These are phyloP conservation scores for Monosporozyma solicola DNA, from an alignment of 805 yeast genomes.

Conservation along the genomic window DNA sequence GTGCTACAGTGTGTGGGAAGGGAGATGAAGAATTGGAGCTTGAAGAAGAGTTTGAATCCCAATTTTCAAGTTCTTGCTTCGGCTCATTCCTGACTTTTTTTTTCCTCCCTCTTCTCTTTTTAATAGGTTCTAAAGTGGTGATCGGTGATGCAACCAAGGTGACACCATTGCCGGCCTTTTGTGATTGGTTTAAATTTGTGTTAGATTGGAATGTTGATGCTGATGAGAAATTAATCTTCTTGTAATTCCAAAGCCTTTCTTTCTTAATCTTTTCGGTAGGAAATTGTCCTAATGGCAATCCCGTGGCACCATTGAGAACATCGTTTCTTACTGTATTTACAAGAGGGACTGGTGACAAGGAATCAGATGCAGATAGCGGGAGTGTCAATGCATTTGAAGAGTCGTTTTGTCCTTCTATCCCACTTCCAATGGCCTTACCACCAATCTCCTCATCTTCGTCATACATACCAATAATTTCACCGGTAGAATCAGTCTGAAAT, in stretches of 20 bases:
- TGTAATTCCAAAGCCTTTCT: constrained; percentile 45
- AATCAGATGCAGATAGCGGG: background rate
- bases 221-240: constrained; percentile 14
- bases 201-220: background rate
- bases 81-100: background rate
- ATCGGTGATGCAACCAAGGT: background rate
- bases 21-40: background rate
- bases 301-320: constrained; percentile 56
- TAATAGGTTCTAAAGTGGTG: background rate
- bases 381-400: background rate
- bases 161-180: background rate
- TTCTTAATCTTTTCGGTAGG: constrained; percentile 55
- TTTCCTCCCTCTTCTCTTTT: background rate
- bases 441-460: constrained; percentile 29
- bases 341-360: background rate
- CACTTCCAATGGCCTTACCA: background rate
- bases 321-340: constrained; percentile 6
- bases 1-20: background rate
- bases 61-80: background rate
- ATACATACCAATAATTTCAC: constrained; percentile 20
- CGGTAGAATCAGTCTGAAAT: constrained; percentile 13
- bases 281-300: constrained; percentile 59
- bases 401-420: background rate
- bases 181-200: constrained; percentile 4
- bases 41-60: background rate